Evolutionary conservation across 805 yeast genomes (phyloP), one percentile per base, ranked within the genome.

Genomic region (Barnettozyma wickerhamii): DNA sequence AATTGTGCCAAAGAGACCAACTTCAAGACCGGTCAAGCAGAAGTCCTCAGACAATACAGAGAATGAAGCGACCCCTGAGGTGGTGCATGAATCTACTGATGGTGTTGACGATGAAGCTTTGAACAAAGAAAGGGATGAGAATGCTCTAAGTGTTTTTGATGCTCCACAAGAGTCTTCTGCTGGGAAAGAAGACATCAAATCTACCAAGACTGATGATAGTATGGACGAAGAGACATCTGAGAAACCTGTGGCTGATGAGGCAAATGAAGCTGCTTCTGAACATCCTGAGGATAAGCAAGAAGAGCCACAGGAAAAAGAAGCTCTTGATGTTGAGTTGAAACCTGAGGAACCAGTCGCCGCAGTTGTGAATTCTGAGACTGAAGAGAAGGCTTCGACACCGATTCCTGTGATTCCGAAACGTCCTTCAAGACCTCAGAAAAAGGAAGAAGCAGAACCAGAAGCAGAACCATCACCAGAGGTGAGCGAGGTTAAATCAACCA

Each of bases 1-100:
- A 9, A 35, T 35, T 4, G 31, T 43, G 12, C 50, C 50, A 24
- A 23, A 30, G 4, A 38, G 50, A 35, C 47, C 50, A 3, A 9
- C 26, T 23, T 23, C 26, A 23, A 23, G 26, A 23, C 26, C 26
- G 9, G 26, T 9, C 12, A 23, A 23, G 26, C 26, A 23, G 12
- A n/a, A n/a, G n/a, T n/a, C n/a, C n/a, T n/a, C n/a, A n/a, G n/a
- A n/a, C n/a, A n/a, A n/a, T n/a, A 23, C 26, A 9, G 12, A 23
- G 26, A 12, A 23, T 23, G 26, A 23, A 23, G n/a, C n/a, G n/a
- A n/a, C n/a, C n/a, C 26, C 26, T 17, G 32, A 31, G 26, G 29
- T 42, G 30, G 26, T 15, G 27, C 18, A 14, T 13, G 5, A 26
- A 37, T 13, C 24, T 46, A 30, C 38, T 32, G 17, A 7, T 10